Conservation (phyloP, 306 rosid genomes). For the Pyrus communis region DNA sequence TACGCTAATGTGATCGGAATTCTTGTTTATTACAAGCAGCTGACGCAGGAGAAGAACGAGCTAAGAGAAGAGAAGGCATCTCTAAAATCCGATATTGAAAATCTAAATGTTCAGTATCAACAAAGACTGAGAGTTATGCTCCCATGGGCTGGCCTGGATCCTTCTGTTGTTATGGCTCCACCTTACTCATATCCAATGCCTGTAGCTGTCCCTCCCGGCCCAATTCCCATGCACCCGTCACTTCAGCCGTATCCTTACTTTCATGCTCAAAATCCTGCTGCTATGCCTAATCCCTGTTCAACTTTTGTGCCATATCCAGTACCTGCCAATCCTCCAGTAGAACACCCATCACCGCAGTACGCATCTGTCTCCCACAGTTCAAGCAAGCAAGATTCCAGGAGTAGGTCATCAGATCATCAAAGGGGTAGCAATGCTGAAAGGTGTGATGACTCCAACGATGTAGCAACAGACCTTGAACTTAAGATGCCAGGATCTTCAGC, state of each 20-base stretch:
- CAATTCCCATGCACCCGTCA: constrained; percentile 69
- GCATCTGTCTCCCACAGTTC: constrained; percentile 43
- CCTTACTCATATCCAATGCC: constrained; percentile 74
- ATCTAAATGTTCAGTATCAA: constrained; percentile 63
- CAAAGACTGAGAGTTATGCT: constrained; percentile 67
- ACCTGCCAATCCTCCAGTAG: constrained; percentile 43
- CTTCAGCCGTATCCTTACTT: constrained; percentile 68
- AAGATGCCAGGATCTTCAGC: constrained; percentile 92
- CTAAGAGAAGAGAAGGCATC: constrained; percentile 84
- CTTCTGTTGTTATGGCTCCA: constrained; percentile 56
- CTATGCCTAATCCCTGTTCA: constrained; percentile 59
- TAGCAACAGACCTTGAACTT: constrained; percentile 86
- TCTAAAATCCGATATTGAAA: constrained; percentile 63
- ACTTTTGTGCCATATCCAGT: constrained; percentile 55
- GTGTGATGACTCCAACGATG: constrained; percentile 55
- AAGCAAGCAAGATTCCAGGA: constrained; percentile 48
- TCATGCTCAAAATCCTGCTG: constrained; percentile 55
- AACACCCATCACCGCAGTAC: constrained; percentile 42
- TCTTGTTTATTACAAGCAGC: constrained; percentile 36
- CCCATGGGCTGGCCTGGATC: constrained; percentile 82
- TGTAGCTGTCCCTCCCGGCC: constrained; percentile 58
- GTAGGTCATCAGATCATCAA: constrained; percentile 45
- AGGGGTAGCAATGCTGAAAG: constrained; percentile 40
- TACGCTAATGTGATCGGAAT: constrained; percentile 17
- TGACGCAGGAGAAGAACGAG: constrained; percentile 80